phyloP scores from a whole-genome alignment of 768 basidiomycete genomes.

The Favolaschia claudopus region DNA sequence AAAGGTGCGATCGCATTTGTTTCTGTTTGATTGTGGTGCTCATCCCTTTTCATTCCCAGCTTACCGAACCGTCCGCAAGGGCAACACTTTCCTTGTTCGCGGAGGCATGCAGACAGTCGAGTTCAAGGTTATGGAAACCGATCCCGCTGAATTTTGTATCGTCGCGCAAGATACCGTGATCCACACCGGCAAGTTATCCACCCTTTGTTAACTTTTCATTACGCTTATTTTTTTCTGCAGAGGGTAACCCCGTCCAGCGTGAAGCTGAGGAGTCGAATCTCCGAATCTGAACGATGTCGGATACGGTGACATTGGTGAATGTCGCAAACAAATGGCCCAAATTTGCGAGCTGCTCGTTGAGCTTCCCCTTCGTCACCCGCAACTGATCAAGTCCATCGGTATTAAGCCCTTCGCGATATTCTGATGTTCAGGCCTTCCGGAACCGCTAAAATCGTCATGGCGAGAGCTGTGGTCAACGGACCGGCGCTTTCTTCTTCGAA shows the following conservation, averaged over 20 bases:
- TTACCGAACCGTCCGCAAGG: constrained; percentile 95
- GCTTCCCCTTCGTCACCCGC: constrained; percentile 96
- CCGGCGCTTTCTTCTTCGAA: constrained; percentile 99
- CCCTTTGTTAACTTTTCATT: too few species aligned
- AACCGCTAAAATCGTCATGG: constrained; percentile 99
- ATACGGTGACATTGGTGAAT: constrained; percentile 99
- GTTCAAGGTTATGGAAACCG: too few species aligned
- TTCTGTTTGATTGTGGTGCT: too few species aligned
- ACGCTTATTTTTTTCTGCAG: constrained; percentile 46
- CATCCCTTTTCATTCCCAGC: too few species aligned
- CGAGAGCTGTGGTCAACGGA: constrained; percentile 97
- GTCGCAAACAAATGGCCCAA: too few species aligned
- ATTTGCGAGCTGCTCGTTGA: too few species aligned
- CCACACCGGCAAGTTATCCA: constrained; percentile 70
- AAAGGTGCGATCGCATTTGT: too few species aligned
- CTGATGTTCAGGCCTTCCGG: constrained; percentile 98
- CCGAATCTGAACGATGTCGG: constrained; percentile 95
- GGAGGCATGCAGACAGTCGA: too few species aligned
- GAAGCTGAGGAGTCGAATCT: constrained; percentile 98
- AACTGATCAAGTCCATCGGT: constrained; percentile 99
- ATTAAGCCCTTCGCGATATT: constrained; percentile 99
- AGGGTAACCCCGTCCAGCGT: constrained; percentile 97
- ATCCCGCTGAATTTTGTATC: constrained; percentile 99
- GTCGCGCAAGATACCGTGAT: constrained; percentile 99
- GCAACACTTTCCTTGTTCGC: too few species aligned